Percentiles rank a stretch among this genome's conserved stretches.
phyloP scores from a whole-genome alignment of 352 stramenopile genomes.

The Phytophthora sansomeana region DNA sequence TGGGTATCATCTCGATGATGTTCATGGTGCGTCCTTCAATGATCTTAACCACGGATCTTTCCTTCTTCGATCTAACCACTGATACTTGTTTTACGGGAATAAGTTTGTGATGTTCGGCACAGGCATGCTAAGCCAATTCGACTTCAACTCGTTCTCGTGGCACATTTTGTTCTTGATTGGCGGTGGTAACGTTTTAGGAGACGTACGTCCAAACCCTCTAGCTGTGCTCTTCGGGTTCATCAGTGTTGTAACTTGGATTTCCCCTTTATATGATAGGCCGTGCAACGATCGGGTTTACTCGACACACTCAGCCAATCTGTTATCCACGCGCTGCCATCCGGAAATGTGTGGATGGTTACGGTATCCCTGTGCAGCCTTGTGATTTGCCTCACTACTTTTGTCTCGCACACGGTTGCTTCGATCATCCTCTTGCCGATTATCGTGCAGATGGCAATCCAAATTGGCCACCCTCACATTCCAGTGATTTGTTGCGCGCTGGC shows the following conservation, averaged over 20 bases:
- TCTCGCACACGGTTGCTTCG: slow-evolving; percentile 93
- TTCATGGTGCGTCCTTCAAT: slow-evolving; percentile 77
- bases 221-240: neutral
- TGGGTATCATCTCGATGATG: slow-evolving; percentile 92
- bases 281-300: slow-evolving; percentile 85
- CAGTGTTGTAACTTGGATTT: neutral
- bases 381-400: slow-evolving; percentile 92
- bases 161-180: slow-evolving; percentile 94
- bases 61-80: neutral
- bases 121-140: slow-evolving; percentile 91
- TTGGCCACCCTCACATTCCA: slow-evolving; percentile 86
- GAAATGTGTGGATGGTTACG: slow-evolving; percentile 87
- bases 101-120: slow-evolving; percentile 91
- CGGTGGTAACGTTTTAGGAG: slow-evolving; percentile 91
- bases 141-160: slow-evolving; percentile 96
- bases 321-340: slow-evolving; percentile 80
- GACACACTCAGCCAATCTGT: slow-evolving; percentile 86
- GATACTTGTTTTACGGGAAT: neutral
- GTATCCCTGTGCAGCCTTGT: slow-evolving; percentile 89
- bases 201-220: slow-evolving; percentile 54
- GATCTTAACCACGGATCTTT: neutral
- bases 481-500: slow-evolving; percentile 86
- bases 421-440: slow-evolving; percentile 94
- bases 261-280: slow-evolving; percentile 45
- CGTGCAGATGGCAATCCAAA: slow-evolving; percentile 89